These are phyloP conservation scores for Craterostigma plantagineum DNA, from an alignment of 257 asterid species.

Conservation along the genomic window DNA sequence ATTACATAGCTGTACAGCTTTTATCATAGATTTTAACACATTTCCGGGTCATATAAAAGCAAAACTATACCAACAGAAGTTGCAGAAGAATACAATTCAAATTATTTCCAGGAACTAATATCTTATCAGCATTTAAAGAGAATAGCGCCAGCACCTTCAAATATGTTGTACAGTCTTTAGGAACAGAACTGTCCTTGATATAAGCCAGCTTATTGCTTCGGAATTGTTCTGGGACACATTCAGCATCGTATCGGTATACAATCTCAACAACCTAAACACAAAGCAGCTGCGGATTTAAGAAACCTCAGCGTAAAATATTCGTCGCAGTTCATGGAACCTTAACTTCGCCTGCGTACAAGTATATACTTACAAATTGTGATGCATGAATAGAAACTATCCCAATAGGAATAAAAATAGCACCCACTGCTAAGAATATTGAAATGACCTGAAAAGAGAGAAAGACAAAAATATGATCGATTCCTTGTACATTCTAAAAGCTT, in stretches of 20 bases:
- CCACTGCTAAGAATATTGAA: constrained; percentile 46
- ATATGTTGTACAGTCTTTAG: too few species aligned
- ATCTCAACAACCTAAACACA: constrained; percentile 38
- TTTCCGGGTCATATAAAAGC: too few species aligned
- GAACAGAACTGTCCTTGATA: constrained; percentile 13
- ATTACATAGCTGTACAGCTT: too few species aligned
- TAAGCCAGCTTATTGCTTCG: constrained; percentile 25
- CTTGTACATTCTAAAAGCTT: too few species aligned
- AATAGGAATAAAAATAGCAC: constrained; percentile 1
- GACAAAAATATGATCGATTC: constrained; percentile 1
- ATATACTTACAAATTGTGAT: constrained; percentile 17
- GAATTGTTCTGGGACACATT: constrained; percentile 20
- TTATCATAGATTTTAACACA: too few species aligned
- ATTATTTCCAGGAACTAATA: too few species aligned
- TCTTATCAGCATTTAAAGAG: too few species aligned
- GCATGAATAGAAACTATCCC: constrained; percentile 2
- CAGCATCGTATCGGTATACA: constrained; percentile 35
- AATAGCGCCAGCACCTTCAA: too few species aligned
- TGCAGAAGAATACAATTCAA: too few species aligned
- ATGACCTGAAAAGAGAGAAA: constrained; percentile 48
- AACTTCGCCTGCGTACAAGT: constrained; percentile 1
- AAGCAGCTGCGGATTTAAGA: neutral
- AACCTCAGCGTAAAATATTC: neutral
- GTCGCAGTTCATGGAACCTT: too few species aligned
- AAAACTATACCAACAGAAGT: too few species aligned